Percentiles rank a stretch among this genome's conserved stretches.
Conservation (phyloP, 148 eudicot genomes). For the Fagopyrum tataricum region DNA sequence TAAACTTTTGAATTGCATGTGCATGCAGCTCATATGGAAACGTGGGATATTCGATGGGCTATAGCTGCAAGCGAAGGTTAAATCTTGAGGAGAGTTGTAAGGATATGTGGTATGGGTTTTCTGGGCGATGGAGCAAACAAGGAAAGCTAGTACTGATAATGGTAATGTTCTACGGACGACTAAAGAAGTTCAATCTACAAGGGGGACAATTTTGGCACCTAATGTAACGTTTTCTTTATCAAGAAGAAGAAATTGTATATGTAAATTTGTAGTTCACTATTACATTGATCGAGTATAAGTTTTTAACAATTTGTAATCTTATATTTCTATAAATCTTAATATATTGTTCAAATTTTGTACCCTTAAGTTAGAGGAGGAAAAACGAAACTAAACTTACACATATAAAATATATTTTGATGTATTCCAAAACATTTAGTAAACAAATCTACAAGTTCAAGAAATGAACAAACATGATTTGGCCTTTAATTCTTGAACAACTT, state of each 20-base stretch:
- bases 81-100: slow-evolving; percentile 32
- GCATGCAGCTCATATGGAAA: slow-evolving; percentile 71
- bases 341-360: neutral
- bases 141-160: slow-evolving; percentile 48
- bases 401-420: too few relatives aligned
- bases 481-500: too few relatives aligned
- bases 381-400: neutral
- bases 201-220: slow-evolving; percentile 60
- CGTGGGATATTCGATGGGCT: slow-evolving; percentile 70
- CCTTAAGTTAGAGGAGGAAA: neutral
- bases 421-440: too few relatives aligned
- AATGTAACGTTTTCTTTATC: slow-evolving; percentile 8
- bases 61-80: slow-evolving; percentile 44
- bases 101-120: slow-evolving; percentile 45
- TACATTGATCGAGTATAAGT: too few relatives aligned
- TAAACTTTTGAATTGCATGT: neutral
- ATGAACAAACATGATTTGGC: too few relatives aligned
- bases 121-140: slow-evolving; percentile 52
- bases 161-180: slow-evolving; percentile 70
- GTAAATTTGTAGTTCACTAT: neutral
- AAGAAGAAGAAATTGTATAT: neutral
- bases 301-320: too few relatives aligned
- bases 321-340: too few relatives aligned
- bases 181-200: slow-evolving; percentile 44
- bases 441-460: too few relatives aligned